Conservation (phyloP, 352 stramenopile species). For the Peronospora farinosa region DNA sequence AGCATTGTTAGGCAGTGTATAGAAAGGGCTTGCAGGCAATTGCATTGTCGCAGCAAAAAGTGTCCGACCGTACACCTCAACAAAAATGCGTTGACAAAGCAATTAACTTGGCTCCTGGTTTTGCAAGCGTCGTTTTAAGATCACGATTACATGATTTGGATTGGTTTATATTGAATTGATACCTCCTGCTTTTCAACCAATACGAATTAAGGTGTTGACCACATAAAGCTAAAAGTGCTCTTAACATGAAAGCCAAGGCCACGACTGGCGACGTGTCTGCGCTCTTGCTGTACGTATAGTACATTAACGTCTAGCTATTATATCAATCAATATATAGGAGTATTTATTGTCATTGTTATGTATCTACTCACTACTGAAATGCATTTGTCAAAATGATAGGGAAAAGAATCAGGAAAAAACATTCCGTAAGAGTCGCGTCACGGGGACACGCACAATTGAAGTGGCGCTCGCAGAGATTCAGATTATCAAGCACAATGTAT, state of each 20-base stretch:
- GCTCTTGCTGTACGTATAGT: constrained; percentile 24
- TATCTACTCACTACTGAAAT: neutral
- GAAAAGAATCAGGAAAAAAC: constrained; percentile 31
- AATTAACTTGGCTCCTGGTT: too few relatives aligned
- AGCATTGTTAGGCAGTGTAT: too few relatives aligned
- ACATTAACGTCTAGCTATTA: constrained; percentile 1
- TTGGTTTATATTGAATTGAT: constrained; percentile 7
- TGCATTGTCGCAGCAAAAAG: too few relatives aligned
- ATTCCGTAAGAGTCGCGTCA: constrained; percentile 50
- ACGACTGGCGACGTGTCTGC: constrained; percentile 12
- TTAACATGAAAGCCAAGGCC: constrained; percentile 17
- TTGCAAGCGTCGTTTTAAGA: constrained; percentile 30
- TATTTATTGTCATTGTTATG: neutral
- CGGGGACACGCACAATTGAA: constrained; percentile 59
- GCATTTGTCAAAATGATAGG: constrained; percentile 13
- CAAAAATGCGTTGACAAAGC: too few relatives aligned
- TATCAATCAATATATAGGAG: neutral
- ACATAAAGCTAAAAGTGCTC: constrained; percentile 2
- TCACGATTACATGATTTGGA: constrained; percentile 5
- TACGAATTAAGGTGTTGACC: constrained; percentile 9
- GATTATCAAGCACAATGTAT: constrained; percentile 66
- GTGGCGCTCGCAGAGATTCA: constrained; percentile 64
- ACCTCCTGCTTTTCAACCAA: constrained; percentile 17
- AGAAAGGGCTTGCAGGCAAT: too few relatives aligned
- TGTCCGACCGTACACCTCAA: too few relatives aligned